phyloP scores from a whole-genome alignment of 2,329 filamentous ascomycete genomes.

The Xylariaceae sp. region DNA sequence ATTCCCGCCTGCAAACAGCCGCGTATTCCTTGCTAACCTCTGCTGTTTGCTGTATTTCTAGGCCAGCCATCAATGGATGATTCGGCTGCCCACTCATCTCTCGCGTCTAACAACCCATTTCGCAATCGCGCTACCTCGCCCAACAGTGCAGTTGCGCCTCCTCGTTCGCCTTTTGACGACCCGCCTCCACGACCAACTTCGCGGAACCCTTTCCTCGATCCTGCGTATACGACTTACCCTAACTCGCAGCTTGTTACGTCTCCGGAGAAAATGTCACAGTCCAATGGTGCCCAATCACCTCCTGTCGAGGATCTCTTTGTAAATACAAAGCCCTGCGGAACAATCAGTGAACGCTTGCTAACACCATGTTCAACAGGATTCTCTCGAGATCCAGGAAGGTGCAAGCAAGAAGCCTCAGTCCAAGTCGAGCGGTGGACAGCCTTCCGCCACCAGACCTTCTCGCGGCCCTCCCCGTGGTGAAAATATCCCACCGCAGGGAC shows the following conservation, averaged over 20 bases:
- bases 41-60: slow-evolving; percentile 32
- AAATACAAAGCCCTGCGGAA: slow-evolving; percentile 35
- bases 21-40: slow-evolving; percentile 27
- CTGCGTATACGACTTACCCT: slow-evolving; percentile 25
- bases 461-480: slow-evolving; percentile 41
- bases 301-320: slow-evolving; percentile 71
- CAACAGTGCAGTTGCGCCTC: slow-evolving; percentile 36
- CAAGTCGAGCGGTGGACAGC: slow-evolving; percentile 28
- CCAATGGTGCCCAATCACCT: slow-evolving; percentile 44
- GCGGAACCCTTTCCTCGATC: slow-evolving; percentile 70
- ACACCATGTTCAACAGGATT: slow-evolving; percentile 52
- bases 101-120: slow-evolving; percentile 78
- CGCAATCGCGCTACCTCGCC: slow-evolving; percentile 67
- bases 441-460: slow-evolving; percentile 37
- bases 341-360: slow-evolving; percentile 24
- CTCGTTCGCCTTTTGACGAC: slow-evolving; percentile 56
- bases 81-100: slow-evolving; percentile 48
- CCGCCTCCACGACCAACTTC: slow-evolving; percentile 57
- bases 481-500: slow-evolving; percentile 44
- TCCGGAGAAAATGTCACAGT: slow-evolving; percentile 46
- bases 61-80: slow-evolving; percentile 34
- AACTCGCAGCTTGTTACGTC: slow-evolving; percentile 34
- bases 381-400: slow-evolving; percentile 59
- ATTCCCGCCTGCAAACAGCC: slow-evolving; percentile 38
- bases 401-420: slow-evolving; percentile 33